Conservation (phyloP, 345 rosid genomes). For the Triadica sebifera region DNA sequence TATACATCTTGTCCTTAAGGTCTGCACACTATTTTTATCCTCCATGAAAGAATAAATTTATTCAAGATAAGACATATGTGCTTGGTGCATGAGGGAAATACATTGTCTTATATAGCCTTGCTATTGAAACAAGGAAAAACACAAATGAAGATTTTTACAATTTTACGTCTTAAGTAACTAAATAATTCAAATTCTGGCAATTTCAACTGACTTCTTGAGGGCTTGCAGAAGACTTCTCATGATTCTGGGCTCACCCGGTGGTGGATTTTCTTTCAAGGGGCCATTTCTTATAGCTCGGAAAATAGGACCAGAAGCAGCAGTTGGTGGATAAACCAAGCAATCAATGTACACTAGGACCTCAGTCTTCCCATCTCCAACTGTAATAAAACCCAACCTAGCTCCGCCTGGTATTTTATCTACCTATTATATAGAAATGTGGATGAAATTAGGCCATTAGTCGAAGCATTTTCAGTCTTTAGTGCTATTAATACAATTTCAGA, state of each 20-base stretch:
- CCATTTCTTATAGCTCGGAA: constrained; percentile 82
- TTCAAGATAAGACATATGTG: background rate
- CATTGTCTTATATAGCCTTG: background rate
- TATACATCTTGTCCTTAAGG: too few relatives aligned
- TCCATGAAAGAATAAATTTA: background rate
- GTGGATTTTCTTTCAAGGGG: constrained; percentile 51
- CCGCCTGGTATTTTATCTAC: constrained; percentile 76
- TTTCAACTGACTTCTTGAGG: constrained; percentile 61
- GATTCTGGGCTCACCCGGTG: constrained; percentile 91
- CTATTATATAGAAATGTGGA: constrained; percentile 37
- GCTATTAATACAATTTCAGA: background rate
- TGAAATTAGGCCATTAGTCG: constrained; percentile 1
- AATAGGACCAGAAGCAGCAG: constrained; percentile 48
- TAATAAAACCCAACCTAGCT: constrained; percentile 80
- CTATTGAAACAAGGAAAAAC: background rate
- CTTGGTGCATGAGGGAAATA: background rate
- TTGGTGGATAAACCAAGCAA: constrained; percentile 63
- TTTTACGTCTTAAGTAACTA: constrained; percentile 1
- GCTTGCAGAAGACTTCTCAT: constrained; percentile 91
- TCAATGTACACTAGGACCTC: constrained; percentile 84
- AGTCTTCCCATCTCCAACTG: constrained; percentile 66
- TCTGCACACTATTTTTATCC: too few relatives aligned
- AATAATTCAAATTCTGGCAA: constrained; percentile 49
- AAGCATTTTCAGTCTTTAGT: background rate
- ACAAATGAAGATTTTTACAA: background rate